Base-by-base conservation (phyloP, 2,329 filamentous ascomycete genomes). In the Ceratocystis alfenasii region DNA sequence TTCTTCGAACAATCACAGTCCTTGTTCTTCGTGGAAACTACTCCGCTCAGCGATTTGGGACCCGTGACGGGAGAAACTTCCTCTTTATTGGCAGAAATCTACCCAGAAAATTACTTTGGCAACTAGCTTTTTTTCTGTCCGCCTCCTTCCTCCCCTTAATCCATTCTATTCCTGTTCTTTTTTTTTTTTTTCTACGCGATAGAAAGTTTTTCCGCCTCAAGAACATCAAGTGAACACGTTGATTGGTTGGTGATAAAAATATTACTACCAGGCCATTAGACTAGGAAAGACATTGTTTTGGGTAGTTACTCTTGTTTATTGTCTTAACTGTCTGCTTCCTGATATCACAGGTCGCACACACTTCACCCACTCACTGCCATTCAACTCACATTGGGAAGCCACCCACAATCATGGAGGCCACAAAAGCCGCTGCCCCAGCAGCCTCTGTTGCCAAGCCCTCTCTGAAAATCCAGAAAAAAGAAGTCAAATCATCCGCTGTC, bases 401-500 rank as follows among this genome's bases (percentile, higher is more conserved):
- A 15, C 3, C 22, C 22, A 6, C 20, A 20, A 25, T 5, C 10
- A 67, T 67, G 66, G 66, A 67, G 62, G 63, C 55, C 17, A 33
- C 57, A 10, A 65, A 67, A 55, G 22, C 53, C 36, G 36, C 63
- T 30, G 20, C 30, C 41, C 8, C 53, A 25, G 25, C 65, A 28
- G 33, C 55, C 10, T 36, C 65, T 48, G 46, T 61, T 17, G 20
- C 60, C 28, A 22, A 57, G 41, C 28, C 63, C 25, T 28, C 59
- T 25, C 55, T 33, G 2, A 67, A 64, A 25, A n/a, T 48, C 28
- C 65, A 66, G 41, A 67, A 67, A 63, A 67, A 67, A 28, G 66
- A 67, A 12, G 41, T 48, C 45, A 67, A 77, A 69, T 72, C 74
- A 69, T 74, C 70, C 41, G 70, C 77, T 1, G 74, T 82, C 53